Conservation (phyloP, 805 yeast genomes). For the Candida stauntonica region DNA sequence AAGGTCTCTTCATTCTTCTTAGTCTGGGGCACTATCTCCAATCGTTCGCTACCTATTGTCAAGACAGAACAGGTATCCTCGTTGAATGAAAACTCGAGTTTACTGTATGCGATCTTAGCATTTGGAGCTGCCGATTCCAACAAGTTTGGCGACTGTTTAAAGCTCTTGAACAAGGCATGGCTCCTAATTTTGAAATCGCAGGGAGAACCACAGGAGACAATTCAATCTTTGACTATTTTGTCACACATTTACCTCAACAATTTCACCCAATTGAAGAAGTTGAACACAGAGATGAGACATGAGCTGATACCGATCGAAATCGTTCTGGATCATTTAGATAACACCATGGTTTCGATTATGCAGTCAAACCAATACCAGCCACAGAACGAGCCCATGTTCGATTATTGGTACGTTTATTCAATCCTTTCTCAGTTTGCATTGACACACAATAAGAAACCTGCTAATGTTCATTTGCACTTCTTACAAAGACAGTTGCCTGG, state of each 20-base stretch:
- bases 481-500: conserved; percentile 8
- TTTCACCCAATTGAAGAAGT: conserved; percentile 18
- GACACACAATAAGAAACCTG: conserved; percentile 37
- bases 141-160: conserved; percentile 31
- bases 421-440: conserved; percentile 41
- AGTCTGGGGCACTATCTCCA: conserved; percentile 26
- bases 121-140: conserved; percentile 40
- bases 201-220: conserved; percentile 29
- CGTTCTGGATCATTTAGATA: conserved; percentile 46
- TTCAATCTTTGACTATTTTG: conserved; percentile 42
- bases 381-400: conserved; percentile 14
- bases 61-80: conserved; percentile 12
- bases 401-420: conserved; percentile 46
- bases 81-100: conserved; percentile 32
- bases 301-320: conserved; percentile 40
- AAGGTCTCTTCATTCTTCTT: conserved; percentile 19
- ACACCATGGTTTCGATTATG: conserved; percentile 29
- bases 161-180: conserved; percentile 44
- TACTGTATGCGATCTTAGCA: conserved; percentile 41
- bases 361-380: conserved; percentile 18
- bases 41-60: conserved; percentile 28
- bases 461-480: conserved; percentile 32
- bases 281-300: conserved; percentile 15
- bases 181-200: conserved; percentile 27
- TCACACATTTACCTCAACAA: conserved; percentile 39